Conservation (phyloP, 2,329 filamentous ascomycete species). For the Colletotrichum costaricense region DNA sequence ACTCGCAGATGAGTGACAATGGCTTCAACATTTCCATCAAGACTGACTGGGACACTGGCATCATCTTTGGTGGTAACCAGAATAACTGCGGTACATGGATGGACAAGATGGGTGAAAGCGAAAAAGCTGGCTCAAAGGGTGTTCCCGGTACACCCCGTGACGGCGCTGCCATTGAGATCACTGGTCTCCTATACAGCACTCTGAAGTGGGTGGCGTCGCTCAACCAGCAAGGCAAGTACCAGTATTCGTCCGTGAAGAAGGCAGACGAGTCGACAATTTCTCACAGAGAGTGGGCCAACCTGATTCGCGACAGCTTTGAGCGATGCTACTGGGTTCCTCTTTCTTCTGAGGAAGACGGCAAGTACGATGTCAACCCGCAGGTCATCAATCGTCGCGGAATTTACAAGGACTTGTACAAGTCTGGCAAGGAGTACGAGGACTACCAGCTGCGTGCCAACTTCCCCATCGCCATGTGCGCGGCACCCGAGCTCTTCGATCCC, state of each 20-base stretch:
- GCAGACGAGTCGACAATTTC: slow-evolving; percentile 70
- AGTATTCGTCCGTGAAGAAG: slow-evolving; percentile 78
- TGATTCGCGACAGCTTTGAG: slow-evolving; percentile 89
- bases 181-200: slow-evolving; percentile 90
- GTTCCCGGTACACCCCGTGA: slow-evolving; percentile 96
- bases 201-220: slow-evolving; percentile 82
- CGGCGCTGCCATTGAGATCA: slow-evolving; percentile 95
- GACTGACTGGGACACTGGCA: slow-evolving; percentile 90
- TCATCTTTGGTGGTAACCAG: slow-evolving; percentile 95
- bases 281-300: slow-evolving; percentile 81
- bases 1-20: slow-evolving; percentile 91
- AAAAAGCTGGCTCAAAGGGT: slow-evolving; percentile 90
- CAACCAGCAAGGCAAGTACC: slow-evolving; percentile 75
- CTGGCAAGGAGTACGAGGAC: slow-evolving; percentile 95
- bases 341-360: slow-evolving; percentile 74
- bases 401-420: slow-evolving; percentile 96
- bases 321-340: slow-evolving; percentile 88
- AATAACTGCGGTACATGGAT: slow-evolving; percentile 98
- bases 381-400: slow-evolving; percentile 93
- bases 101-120: slow-evolving; percentile 99
- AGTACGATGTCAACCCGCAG: slow-evolving; percentile 83
- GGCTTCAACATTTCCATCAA: slow-evolving; percentile 93
- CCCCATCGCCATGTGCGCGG: slow-evolving; percentile 93
- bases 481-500: slow-evolving; percentile 86
- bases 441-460: slow-evolving; percentile 97